Percentiles rank a stretch among this genome's conserved stretches.
phyloP scores from a whole-genome alignment of 2,329 filamentous ascomycete genomes.

The Phoma sp. region DNA sequence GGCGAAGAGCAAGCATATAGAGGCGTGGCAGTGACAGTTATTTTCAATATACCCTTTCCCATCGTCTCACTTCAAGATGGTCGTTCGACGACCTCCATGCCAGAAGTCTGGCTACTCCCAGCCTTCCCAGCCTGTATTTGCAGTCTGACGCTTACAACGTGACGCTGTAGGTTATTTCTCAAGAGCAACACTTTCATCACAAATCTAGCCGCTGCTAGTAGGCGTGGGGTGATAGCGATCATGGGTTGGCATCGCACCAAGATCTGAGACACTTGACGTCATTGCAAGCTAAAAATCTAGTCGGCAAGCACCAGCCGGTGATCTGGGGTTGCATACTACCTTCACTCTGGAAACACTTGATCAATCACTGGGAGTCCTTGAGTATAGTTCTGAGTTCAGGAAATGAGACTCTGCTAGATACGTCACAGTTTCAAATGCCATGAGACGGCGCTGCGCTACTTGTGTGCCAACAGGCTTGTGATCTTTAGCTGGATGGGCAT shows the following conservation, averaged over 20 bases:
- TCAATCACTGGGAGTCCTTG: neutral
- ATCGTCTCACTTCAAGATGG: no score
- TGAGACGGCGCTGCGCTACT: neutral
- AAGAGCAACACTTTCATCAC: no score
- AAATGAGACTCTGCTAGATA: neutral
- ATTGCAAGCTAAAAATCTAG: neutral
- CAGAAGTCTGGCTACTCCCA: no score
- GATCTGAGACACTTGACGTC: constrained; percentile 11
- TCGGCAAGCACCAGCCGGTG: constrained; percentile 7
- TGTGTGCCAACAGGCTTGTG: neutral
- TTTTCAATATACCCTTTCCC: no score
- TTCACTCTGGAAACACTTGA: neutral
- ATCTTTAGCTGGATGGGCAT: neutral
- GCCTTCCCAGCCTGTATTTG: no score
- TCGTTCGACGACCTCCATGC: no score
- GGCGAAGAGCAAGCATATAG: constrained; percentile 37
- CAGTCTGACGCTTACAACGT: no score
- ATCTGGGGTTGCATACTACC: constrained; percentile 7
- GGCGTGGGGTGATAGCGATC: neutral
- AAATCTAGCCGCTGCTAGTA: neutral
- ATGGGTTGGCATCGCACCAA: neutral
- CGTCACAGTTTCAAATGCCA: neutral
- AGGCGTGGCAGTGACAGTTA: no score
- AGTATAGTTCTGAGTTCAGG: neutral
- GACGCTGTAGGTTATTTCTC: no score